Evolutionary conservation across 306 rosid species (phyloP).

Genomic region (Trifolium subterraneum): DNA sequence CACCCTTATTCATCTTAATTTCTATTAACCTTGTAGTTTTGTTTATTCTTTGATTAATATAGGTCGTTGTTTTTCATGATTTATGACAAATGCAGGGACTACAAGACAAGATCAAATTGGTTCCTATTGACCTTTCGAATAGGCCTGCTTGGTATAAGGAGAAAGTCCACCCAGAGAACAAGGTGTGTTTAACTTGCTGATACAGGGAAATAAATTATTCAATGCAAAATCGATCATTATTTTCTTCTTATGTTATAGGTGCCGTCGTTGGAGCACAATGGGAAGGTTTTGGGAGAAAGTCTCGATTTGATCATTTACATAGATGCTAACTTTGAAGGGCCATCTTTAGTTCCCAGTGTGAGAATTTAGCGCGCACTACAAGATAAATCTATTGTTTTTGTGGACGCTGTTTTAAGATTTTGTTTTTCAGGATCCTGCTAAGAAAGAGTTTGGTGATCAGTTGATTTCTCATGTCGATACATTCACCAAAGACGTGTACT

Average conservation of each 20-base stretch:
- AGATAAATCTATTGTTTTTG: background rate
- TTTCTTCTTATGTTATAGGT: slow-evolving; percentile 49
- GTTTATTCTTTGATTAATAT: background rate
- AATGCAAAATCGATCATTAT: background rate
- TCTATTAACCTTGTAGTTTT: background rate
- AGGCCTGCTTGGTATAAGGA: slow-evolving; percentile 89
- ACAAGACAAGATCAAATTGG: slow-evolving; percentile 67
- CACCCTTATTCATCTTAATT: background rate
- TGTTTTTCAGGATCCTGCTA: slow-evolving; percentile 59
- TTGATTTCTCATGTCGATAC: slow-evolving; percentile 57
- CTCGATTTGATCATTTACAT: slow-evolving; percentile 74
- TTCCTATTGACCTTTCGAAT: slow-evolving; percentile 56
- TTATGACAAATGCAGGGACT: slow-evolving; percentile 55
- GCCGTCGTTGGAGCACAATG: slow-evolving; percentile 80
- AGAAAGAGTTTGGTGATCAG: slow-evolving; percentile 56
- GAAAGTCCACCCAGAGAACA: slow-evolving; percentile 70
- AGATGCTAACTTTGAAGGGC: slow-evolving; percentile 54
- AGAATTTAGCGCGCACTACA: slow-evolving; percentile 20
- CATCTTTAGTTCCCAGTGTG: slow-evolving; percentile 67
- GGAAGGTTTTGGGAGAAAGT: slow-evolving; percentile 78
- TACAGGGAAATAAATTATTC: background rate
- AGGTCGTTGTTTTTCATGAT: background rate
- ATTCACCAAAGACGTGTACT: slow-evolving; percentile 42
- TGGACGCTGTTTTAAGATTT: background rate
- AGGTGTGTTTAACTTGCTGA: slow-evolving; percentile 47